Base-by-base conservation (phyloP, 1,284 basidiomycete genomes). In the Pterulicium gracile region DNA sequence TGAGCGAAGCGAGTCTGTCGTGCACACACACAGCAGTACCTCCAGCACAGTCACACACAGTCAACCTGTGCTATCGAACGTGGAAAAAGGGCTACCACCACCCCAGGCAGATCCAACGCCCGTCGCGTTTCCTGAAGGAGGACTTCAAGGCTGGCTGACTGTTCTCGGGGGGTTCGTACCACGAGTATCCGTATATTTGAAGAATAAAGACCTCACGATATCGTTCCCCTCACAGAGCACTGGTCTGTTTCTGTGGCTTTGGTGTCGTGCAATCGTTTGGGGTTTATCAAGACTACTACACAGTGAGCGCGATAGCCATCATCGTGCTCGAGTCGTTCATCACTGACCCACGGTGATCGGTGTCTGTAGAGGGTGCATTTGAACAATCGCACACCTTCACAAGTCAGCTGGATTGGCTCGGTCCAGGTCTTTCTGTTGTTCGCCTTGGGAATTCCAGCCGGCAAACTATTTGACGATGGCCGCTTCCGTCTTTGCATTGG, bases 261-360 rank as follows among this genome's bases (percentile, higher is more conserved):
- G 70, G 64, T 35, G 61, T 61, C 20, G 65, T 62, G 24, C 63
- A 67, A 46, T 67, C 69, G 2, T 73, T 67, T 46, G 70, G 71
- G 13, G 70, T 70, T 2, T 72, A 68, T 49, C 66, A 73, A 58
- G 68, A 73, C 60, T 64, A 67, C 51, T 65, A 68, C 53, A 62
- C 62, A 45, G 59, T 69, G 45, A 53, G 59, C 23, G 32, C 24
- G 4, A 41, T 24, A 7, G 10, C 27, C n/a, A n/a, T n/a, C n/a
- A n/a, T n/a, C n/a, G n/a, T n/a, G n/a, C 27, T 32, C 10, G 7
- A n/a, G 27, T n/a, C 27, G 27, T n/a, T 32, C 27, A 10, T 32
- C 27, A 18, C 36, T 7, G 15, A 39, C 4, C n/a, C 19, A 5
- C 19, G 7, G 27, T 4, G 3, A 1, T 15, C 18, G 22, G 4